These are phyloP conservation scores for Daedaleopsis nitida DNA, from an alignment of 768 basidiomycete species.

Conservation along the genomic window DNA sequence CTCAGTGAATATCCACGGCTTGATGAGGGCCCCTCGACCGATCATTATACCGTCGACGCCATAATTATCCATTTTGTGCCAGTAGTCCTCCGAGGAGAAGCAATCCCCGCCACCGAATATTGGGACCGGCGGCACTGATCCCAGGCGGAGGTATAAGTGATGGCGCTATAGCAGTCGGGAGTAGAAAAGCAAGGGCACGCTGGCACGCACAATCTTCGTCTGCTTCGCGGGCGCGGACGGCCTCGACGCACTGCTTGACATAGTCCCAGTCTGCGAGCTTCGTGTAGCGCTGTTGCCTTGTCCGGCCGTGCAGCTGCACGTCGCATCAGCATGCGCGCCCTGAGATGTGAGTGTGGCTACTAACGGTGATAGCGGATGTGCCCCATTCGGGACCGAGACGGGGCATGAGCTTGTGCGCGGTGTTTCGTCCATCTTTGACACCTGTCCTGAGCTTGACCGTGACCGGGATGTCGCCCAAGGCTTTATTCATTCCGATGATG, in stretches of 20 bases:
- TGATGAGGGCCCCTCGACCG: slow-evolving; percentile 92
- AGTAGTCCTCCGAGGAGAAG: slow-evolving; percentile 86
- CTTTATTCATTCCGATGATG: slow-evolving; percentile 87
- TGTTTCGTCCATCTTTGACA: slow-evolving; percentile 85
- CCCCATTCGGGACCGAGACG: slow-evolving; percentile 61
- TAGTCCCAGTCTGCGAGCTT: slow-evolving; percentile 95
- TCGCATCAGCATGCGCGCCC: neutral
- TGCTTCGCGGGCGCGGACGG: slow-evolving; percentile 68
- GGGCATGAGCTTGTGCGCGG: slow-evolving; percentile 89
- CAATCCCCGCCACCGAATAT: slow-evolving; percentile 97
- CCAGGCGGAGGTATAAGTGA: neutral
- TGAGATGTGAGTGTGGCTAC: neutral
- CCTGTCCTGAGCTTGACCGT: slow-evolving; percentile 93
- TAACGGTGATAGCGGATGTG: slow-evolving; percentile 54
- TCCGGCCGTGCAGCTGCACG: slow-evolving; percentile 90
- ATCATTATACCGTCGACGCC: slow-evolving; percentile 97
- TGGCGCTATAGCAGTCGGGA: neutral
- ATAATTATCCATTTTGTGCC: slow-evolving; percentile 69
- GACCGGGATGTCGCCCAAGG: slow-evolving; percentile 88
- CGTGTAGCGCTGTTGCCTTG: slow-evolving; percentile 92
- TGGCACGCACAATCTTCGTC: slow-evolving; percentile 66
- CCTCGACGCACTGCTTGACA: slow-evolving; percentile 83
- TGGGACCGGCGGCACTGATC: slow-evolving; percentile 81
- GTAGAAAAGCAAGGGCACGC: no score
- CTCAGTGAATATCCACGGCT: slow-evolving; percentile 96